A percentile compares a stretch with the other conserved stretches of the same genome.
Conservation (phyloP, 176 grass and related monocot species). For the Poa annua region DNA sequence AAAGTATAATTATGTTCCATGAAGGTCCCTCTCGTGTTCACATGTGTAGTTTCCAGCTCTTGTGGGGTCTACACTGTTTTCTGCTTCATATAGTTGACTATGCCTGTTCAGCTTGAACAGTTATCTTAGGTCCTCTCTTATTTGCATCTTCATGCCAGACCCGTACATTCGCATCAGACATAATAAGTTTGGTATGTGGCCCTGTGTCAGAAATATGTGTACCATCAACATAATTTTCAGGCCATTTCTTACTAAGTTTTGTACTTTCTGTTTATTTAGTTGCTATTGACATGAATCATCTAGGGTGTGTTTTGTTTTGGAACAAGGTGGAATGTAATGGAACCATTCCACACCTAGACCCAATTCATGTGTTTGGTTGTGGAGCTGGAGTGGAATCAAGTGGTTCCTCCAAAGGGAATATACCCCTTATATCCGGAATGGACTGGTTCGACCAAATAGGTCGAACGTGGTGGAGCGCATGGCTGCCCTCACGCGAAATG, state of each 20-base stretch:
- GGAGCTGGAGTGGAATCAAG: no score
- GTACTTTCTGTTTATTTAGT: constrained; percentile 27
- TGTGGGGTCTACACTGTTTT: neutral
- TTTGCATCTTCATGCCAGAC: neutral
- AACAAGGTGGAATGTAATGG: no score
- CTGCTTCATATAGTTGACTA: neutral
- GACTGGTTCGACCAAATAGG: no score
- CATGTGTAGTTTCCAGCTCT: neutral
- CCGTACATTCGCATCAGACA: neutral
- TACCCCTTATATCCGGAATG: no score
- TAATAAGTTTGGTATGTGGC: neutral
- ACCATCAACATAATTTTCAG: neutral
- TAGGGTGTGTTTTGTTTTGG: no score
- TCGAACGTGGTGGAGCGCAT: no score
- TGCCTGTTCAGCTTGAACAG: neutral
- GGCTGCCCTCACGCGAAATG: no score
- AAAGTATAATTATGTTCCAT: neutral
- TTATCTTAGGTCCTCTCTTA: neutral
- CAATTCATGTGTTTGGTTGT: no score
- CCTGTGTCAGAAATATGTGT: neutral
- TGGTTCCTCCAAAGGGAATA: no score
- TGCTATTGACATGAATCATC: neutral
- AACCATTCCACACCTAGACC: no score
- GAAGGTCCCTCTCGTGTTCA: constrained; percentile 14
- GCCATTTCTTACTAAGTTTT: constrained; percentile 7